Evolutionary conservation across 345 rosid genomes (phyloP).

Genomic region (Stellera chamaejasme): DNA sequence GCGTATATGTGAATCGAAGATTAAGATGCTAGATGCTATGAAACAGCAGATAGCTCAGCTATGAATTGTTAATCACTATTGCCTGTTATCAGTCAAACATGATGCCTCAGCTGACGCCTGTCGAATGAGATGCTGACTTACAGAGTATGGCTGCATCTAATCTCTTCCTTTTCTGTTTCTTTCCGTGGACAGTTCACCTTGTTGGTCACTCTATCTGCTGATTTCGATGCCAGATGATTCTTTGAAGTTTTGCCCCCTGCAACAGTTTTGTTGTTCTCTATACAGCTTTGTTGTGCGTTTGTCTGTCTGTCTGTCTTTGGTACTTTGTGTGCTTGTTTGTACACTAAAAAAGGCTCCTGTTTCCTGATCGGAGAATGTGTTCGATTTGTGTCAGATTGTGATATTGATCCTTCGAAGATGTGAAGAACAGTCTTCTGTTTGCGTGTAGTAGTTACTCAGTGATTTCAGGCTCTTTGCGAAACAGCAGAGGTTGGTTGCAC

Average conservation of each 20-base stretch:
- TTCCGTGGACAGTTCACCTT: background rate
- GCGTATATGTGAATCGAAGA: constrained; percentile 58
- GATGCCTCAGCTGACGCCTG: too few species aligned
- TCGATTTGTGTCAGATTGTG: background rate
- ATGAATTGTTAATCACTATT: constrained; percentile 18
- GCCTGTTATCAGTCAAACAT: too few species aligned
- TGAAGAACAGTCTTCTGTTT: too few species aligned
- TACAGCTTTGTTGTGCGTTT: background rate
- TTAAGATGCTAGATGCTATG: constrained; percentile 39
- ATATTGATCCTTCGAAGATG: too few species aligned
- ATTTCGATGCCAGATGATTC: constrained; percentile 4
- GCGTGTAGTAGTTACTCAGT: too few species aligned
- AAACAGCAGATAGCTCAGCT: constrained; percentile 52
- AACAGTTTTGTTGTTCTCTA: constrained; percentile 3
- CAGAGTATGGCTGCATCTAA: too few species aligned
- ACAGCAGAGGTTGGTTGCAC: too few species aligned
- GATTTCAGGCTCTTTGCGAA: too few species aligned
- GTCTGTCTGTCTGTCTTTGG: background rate
- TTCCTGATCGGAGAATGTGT: too few species aligned
- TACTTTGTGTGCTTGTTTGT: background rate
- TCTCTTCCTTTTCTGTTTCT: background rate
- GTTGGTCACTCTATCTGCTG: background rate
- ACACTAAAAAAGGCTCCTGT: constrained; percentile 5
- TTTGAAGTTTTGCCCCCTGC: background rate
- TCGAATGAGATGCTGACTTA: too few species aligned